Evolutionary conservation across 108 stramenopile species (phyloP).

Genomic region (Cylindrotheca closterium): DNA sequence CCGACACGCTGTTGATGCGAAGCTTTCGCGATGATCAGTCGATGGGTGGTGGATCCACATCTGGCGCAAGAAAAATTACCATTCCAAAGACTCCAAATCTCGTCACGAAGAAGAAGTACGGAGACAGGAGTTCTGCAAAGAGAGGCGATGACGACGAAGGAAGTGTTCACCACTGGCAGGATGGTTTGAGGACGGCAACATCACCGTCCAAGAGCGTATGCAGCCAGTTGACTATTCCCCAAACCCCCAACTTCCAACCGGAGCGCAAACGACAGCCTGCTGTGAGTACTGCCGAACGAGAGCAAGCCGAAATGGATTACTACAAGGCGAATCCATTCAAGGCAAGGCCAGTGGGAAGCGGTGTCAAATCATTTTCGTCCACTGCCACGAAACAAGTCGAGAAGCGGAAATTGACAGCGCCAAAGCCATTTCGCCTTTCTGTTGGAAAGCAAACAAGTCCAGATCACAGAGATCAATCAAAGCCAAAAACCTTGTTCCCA

Average conservation of each 20-base stretch:
- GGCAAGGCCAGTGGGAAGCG: slow-evolving; percentile 21
- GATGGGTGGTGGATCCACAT: neutral
- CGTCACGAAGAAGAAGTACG: slow-evolving; percentile 10
- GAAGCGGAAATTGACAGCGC: slow-evolving; percentile 15
- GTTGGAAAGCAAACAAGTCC: slow-evolving; percentile 1
- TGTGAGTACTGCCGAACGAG: slow-evolving; percentile 44
- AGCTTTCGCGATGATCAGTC: slow-evolving; percentile 11
- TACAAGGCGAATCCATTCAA: slow-evolving; percentile 43
- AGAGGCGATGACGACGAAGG: neutral
- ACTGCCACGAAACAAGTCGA: neutral
- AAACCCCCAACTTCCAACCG: slow-evolving; percentile 39
- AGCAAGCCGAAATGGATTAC: slow-evolving; percentile 47
- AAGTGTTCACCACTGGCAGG: slow-evolving; percentile 16
- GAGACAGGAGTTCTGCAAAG: neutral
- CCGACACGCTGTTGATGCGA: slow-evolving; percentile 8
- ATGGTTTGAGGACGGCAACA: slow-evolving; percentile 6
- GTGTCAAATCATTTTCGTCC: neutral
- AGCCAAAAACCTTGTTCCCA: neutral
- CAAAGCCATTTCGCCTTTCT: slow-evolving; percentile 28
- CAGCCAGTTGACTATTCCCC: slow-evolving; percentile 33
- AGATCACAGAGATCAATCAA: slow-evolving; percentile 7
- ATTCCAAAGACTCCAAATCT: slow-evolving; percentile 37
- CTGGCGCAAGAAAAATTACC: slow-evolving; percentile 11
- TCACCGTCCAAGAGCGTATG: slow-evolving; percentile 18
- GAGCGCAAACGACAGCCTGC: slow-evolving; percentile 26